A percentile compares a stretch with the other conserved stretches of the same genome.
phyloP scores from a whole-genome alignment of 2,329 filamentous ascomycete species.

The Sporothrix humicola region DNA sequence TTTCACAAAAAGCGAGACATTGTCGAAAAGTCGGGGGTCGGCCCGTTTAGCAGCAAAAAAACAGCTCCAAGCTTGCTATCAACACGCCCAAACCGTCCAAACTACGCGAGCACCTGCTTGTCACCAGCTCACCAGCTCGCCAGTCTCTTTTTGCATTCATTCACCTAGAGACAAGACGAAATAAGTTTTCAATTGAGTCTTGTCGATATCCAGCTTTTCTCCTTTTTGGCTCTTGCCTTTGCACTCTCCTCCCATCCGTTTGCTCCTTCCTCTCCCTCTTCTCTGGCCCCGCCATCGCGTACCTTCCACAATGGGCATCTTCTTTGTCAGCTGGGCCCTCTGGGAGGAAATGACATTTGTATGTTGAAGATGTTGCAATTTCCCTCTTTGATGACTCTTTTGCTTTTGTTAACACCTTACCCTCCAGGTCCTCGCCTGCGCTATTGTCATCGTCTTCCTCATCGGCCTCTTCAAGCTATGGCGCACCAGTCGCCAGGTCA shows the following conservation, averaged over 20 bases:
- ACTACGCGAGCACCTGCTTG: background rate
- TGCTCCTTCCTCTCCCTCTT: background rate
- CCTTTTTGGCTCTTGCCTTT: background rate
- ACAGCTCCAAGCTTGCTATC: background rate
- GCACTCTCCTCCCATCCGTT: background rate
- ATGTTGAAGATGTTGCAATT: slow-evolving; percentile 32
- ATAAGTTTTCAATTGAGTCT: no score
- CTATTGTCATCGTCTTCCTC: slow-evolving; percentile 72
- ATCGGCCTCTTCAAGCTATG: slow-evolving; percentile 72
- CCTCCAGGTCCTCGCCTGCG: slow-evolving; percentile 70
- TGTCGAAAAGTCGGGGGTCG: background rate
- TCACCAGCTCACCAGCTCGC: background rate
- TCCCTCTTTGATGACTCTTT: background rate
- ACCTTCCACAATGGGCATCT: slow-evolving; percentile 50
- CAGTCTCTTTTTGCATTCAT: background rate
- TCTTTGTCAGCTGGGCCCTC: slow-evolving; percentile 74
- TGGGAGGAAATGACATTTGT: slow-evolving; percentile 94
- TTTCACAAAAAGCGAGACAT: slow-evolving; percentile 5
- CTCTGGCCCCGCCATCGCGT: background rate
- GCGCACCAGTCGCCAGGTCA: slow-evolving; percentile 61
- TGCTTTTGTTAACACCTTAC: background rate
- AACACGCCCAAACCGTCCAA: background rate
- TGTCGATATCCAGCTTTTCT: no score
- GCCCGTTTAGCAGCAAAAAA: slow-evolving; percentile 3
- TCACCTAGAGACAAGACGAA: background rate